Base-by-base conservation (phyloP, 2,329 filamentous ascomycete species). In the Penicillium sp. region DNA sequence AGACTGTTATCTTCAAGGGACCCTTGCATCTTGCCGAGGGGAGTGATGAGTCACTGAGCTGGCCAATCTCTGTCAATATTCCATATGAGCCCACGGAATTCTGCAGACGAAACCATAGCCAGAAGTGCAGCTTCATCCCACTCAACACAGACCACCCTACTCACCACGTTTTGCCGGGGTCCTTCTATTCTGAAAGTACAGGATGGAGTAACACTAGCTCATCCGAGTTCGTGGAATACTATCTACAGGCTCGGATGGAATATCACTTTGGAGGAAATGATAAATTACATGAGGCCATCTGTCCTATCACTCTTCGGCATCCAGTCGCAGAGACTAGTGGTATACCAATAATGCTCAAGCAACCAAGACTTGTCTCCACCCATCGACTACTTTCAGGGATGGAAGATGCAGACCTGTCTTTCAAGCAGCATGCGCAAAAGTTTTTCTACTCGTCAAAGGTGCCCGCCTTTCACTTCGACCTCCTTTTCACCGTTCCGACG, bases 381-480 rank as follows among this genome's bases (percentile, higher is more conserved):
- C 63, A 70, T 10, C 69, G 68, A 4, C 61, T 79, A 0, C 26
- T 72, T 0, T 73, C 75, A 0, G 73, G 69, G 0, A 69, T 69
- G 64, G 65, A 69, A 21, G 27, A 66, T 4, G 65, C 49, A 0
- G 64, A 71, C 3, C 51, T 78, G 16, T 65, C 68, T 0, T 63
- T 78, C 27, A 70, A 64, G 11, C 71, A 76, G 47, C 75, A 68
- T 52, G 65, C 68, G 1, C 70, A 68, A 9, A 68, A 70, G 33
- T 49, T 75, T 2, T 70, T 78, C 4, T 58, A 59, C 2, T 68
- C 69, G 0, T 69, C 72, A 11, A 74, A 68, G n/a, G 67, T 75
- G 0, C 77, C 77, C 0, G 33, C 49, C 1, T 67, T 76, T 2
- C 29, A 22, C 0, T 76, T 69, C 39, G 52, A 59, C 0, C 19